Evolutionary conservation across 148 eudicot genomes (phyloP).

Genomic region (Heliosperma pusillum): DNA sequence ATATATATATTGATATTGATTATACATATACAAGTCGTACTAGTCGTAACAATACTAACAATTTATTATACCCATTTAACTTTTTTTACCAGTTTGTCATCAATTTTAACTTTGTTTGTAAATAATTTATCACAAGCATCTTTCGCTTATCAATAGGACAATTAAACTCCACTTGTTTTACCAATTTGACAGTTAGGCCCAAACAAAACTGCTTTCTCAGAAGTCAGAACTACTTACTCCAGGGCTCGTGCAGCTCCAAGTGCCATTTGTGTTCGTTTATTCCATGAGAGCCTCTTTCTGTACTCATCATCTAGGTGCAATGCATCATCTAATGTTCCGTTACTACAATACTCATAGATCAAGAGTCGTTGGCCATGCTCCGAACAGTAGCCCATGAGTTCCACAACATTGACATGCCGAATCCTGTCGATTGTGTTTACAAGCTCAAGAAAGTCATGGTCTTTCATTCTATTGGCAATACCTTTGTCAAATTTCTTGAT

Average conservation of each 20-base stretch:
- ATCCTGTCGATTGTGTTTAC: slow-evolving; percentile 69
- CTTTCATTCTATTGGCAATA: slow-evolving; percentile 58
- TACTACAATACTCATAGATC: slow-evolving; percentile 77
- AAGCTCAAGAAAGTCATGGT: slow-evolving; percentile 72
- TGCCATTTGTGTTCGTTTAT: slow-evolving; percentile 77
- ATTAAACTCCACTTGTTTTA: too few relatives aligned
- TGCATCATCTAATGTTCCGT: slow-evolving; percentile 79
- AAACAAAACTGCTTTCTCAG: too few relatives aligned
- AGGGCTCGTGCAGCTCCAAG: slow-evolving; percentile 97
- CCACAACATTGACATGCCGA: slow-evolving; percentile 85
- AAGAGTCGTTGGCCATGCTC: slow-evolving; percentile 88
- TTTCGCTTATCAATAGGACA: too few relatives aligned
- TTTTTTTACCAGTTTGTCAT: too few relatives aligned
- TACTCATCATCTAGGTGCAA: slow-evolving; percentile 81
- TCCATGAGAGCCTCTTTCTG: slow-evolving; percentile 71
- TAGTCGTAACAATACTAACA: too few relatives aligned
- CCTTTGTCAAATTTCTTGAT: slow-evolving; percentile 84
- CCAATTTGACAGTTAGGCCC: too few relatives aligned
- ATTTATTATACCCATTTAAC: too few relatives aligned
- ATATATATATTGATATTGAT: too few relatives aligned
- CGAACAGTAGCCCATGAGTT: slow-evolving; percentile 79
- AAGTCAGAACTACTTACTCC: slow-evolving; percentile 53
- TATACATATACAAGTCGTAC: too few relatives aligned
- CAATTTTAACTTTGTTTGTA: too few relatives aligned
- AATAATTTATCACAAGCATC: too few relatives aligned